Evolutionary conservation across 352 stramenopile genomes (phyloP).

Genomic region (Phytophthora quininea): DNA sequence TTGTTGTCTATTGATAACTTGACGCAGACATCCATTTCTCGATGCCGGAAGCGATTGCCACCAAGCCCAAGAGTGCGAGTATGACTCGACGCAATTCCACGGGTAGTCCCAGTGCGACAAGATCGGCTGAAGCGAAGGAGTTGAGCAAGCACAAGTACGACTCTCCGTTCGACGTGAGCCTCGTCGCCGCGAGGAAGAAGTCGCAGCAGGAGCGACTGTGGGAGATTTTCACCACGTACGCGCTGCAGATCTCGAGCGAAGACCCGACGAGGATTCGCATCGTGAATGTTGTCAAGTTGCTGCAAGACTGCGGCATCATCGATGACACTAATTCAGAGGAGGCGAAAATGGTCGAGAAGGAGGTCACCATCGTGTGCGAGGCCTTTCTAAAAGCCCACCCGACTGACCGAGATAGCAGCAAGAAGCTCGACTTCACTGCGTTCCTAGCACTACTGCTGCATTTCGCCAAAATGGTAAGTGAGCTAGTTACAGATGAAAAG

Average conservation of each 20-base stretch:
- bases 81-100: conserved; percentile 18
- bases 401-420: conserved; percentile 61
- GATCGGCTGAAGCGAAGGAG: conserved; percentile 24
- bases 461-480: conserved; percentile 70
- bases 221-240: conserved; percentile 81
- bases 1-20: too few species aligned
- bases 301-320: conserved; percentile 81
- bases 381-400: conserved; percentile 66
- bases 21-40: too few species aligned
- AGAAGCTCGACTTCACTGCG: conserved; percentile 72
- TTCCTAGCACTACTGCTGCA: conserved; percentile 74
- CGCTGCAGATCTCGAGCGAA: conserved; percentile 76
- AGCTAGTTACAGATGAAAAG: too few species aligned
- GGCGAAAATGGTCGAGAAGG: conserved; percentile 72
- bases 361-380: conserved; percentile 79
- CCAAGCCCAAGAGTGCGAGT: conserved; percentile 6
- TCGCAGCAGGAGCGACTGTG: conserved; percentile 77
- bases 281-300: conserved; percentile 69
- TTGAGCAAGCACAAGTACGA: conserved; percentile 55
- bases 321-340: conserved; percentile 54
- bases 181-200: conserved; percentile 53
- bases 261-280: conserved; percentile 78
- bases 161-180: conserved; percentile 70
- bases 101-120: conserved; percentile 9
- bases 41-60: conserved; percentile 15